Conservation (phyloP, 768 basidiomycete species). For the Calocybe cyanea region DNA sequence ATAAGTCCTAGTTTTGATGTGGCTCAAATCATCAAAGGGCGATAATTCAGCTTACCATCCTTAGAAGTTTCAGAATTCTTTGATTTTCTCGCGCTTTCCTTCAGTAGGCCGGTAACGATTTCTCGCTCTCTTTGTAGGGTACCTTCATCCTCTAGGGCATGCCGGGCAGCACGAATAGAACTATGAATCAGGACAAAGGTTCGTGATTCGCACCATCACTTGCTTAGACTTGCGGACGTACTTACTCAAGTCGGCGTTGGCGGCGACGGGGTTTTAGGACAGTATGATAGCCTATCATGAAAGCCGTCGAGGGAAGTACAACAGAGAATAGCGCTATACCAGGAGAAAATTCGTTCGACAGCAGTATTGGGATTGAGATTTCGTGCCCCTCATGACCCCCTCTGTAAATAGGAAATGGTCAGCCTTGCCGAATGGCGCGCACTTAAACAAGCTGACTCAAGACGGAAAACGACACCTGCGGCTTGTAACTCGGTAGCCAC, state of each 20-base stretch:
- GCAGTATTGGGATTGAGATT: conserved; percentile 51
- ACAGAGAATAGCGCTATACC: conserved; percentile 45
- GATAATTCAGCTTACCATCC: conserved; percentile 46
- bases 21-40: conserved; percentile 13
- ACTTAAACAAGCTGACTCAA: conserved; percentile 46
- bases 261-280: conserved; percentile 53
- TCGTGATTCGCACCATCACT: not conserved
- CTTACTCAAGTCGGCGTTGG: conserved; percentile 50
- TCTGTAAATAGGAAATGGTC: conserved; percentile 28
- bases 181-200: conserved; percentile 30
- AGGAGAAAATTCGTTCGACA: conserved; percentile 48
- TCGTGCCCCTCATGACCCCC: conserved; percentile 54
- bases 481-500: conserved; percentile 41
- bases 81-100: conserved; percentile 63
- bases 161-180: conserved; percentile 62
- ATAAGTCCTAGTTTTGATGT: conserved; percentile 55
- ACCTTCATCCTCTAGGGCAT: conserved; percentile 60
- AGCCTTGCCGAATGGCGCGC: not conserved
- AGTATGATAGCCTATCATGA: conserved; percentile 53
- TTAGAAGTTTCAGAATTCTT: conserved; percentile 58
- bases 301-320: conserved; percentile 51
- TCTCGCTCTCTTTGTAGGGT: conserved; percentile 61
- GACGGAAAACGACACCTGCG: conserved; percentile 45
- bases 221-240: conserved; percentile 2
- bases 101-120: conserved; percentile 58